Base-by-base conservation (phyloP, 305 asterid genomes). In the Fraxinus sp. region DNA sequence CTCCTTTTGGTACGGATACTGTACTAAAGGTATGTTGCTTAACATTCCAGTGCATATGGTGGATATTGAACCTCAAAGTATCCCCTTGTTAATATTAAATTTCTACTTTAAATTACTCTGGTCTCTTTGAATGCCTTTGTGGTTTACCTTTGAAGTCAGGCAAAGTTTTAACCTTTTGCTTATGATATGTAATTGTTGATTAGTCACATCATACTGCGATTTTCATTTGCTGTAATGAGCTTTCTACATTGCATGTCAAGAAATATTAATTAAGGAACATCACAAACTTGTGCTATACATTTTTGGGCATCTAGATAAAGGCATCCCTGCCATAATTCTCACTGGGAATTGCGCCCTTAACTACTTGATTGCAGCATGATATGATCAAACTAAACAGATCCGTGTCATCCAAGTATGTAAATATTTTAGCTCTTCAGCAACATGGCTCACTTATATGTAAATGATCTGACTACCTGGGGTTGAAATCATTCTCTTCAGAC, bases 1-100 rank as follows among this genome's bases (percentile, higher is more conserved):
- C 98, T 62, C 97, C 99, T 74, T 91, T 94, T 84, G 97, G 97
- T 76, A 84, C 95, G 36, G 98, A 94, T 83, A 77, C 90, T 80
- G 84, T 52, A 4, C 76, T 85, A 80, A 92, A 93, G 99, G 98
- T 94, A 89, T 55, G 74, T 78, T 82, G 44, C 73, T 55, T 57
- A 72, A 55, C 22, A 78, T 80, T 70, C 49, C 52, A 79, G 26
- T 70, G 41, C 79, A 66, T 68, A 57, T 22, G 20, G 28, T 57
- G 68, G 28, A 5, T 57, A 57, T 57, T 57, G 10, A 57, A 57
- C 68, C 68, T 57, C 24, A 57, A 18, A 7, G 22, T 5, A 57
- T n/a, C 10, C 74, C 70, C 30, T 36, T 41, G 74, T 30, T 62
- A 11, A 26, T 46, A 5, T 3, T 28, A 37, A 37, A 22, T 36